Evolutionary conservation across 1,139 yeast species (phyloP).

Genomic region (Kodamaea plutei): DNA sequence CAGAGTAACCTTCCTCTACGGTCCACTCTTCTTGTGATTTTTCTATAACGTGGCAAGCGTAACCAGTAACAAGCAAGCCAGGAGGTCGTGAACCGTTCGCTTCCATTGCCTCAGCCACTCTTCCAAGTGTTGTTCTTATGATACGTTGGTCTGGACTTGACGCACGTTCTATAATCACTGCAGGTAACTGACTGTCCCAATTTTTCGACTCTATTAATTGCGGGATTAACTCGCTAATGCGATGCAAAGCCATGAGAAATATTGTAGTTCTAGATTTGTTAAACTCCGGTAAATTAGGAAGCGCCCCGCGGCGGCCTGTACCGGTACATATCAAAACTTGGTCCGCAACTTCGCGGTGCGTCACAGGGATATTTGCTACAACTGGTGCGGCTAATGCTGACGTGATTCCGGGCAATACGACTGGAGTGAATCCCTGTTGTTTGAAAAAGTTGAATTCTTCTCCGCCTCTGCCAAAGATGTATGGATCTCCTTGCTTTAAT

Average conservation of each 20-base stretch:
- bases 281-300: conserved; percentile 76
- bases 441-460: conserved; percentile 77
- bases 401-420: conserved; percentile 82
- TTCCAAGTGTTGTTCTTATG: conserved; percentile 64
- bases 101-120: conserved; percentile 70
- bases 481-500: conserved; percentile 95
- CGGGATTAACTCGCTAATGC: conserved; percentile 66
- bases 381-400: conserved; percentile 90
- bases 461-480: conserved; percentile 95
- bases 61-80: conserved; percentile 80
- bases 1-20: conserved; percentile 57
- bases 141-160: conserved; percentile 91
- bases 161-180: conserved; percentile 85
- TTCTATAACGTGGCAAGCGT: conserved; percentile 63
- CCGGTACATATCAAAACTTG: conserved; percentile 94
- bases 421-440: conserved; percentile 63
- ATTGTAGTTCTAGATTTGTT: conserved; percentile 73
- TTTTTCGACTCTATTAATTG: conserved; percentile 47
- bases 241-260: conserved; percentile 85
- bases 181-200: conserved; percentile 75
- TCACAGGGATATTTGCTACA: conserved; percentile 81
- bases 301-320: conserved; percentile 82
- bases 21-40: conserved; percentile 34
- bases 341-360: conserved; percentile 90
- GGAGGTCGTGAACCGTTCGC: conserved; percentile 92